A percentile compares a stretch with the other conserved stretches of the same genome.
Evolutionary conservation across 768 basidiomycete species (phyloP).

Genomic region (Holtermanniella nyarrowii): DNA sequence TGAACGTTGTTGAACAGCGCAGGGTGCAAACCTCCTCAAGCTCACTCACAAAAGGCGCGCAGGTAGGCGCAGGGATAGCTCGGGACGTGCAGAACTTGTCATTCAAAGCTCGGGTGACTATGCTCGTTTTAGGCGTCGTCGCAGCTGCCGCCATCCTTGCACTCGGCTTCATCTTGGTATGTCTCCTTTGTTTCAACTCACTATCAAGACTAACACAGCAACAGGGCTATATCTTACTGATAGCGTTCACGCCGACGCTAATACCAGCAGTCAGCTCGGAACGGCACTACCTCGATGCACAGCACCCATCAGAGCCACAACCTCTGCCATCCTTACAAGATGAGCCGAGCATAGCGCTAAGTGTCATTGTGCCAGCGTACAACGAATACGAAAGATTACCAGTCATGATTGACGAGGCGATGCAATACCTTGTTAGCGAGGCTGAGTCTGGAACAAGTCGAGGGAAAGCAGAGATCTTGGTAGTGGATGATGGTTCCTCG

Average conservation of each 20-base stretch:
- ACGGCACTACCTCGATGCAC: constrained; percentile 54
- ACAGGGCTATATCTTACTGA: constrained; percentile 60
- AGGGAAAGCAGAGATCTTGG: constrained; percentile 53
- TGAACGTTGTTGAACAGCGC: no score
- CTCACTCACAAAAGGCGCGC: no score
- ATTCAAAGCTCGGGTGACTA: no score
- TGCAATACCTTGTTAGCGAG: constrained; percentile 41
- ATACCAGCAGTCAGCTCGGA: constrained; percentile 59
- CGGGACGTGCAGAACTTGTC: no score
- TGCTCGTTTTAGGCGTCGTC: no score
- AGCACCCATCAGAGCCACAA: constrained; percentile 49
- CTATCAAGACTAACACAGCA: not conserved
- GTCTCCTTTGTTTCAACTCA: not conserved
- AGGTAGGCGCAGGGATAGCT: no score
- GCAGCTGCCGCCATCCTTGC: not conserved
- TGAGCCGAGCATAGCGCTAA: constrained; percentile 56
- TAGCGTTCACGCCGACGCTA: constrained; percentile 63
- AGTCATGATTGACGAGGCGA: constrained; percentile 64
- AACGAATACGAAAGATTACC: constrained; percentile 80
- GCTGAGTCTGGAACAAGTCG: not conserved
- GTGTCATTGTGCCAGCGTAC: constrained; percentile 80
- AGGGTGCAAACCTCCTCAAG: no score
- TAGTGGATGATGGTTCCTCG: constrained; percentile 80
- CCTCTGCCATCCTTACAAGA: constrained; percentile 50
- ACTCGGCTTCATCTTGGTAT: not conserved